Evolutionary conservation across 768 basidiomycete species (phyloP).

Genomic region (Lactifluus echinatus): DNA sequence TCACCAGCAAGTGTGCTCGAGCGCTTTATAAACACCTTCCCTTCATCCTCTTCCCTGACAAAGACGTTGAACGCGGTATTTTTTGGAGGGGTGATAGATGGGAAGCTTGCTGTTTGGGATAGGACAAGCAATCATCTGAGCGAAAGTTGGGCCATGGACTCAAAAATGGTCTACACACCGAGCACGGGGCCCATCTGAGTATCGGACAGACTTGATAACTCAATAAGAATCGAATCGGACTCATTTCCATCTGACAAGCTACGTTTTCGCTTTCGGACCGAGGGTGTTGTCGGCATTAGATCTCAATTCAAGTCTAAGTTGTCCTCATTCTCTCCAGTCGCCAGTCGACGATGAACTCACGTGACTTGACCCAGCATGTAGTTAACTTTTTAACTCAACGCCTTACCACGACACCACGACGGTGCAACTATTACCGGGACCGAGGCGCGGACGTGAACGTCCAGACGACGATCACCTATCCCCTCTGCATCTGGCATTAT

Average conservation of each 20-base stretch:
- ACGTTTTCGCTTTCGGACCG: constrained; percentile 40
- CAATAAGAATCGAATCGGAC: constrained; percentile 30
- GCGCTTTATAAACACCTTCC: constrained; percentile 28
- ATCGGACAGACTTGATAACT: constrained; percentile 29
- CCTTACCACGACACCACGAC: no score
- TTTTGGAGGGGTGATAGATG: constrained; percentile 49
- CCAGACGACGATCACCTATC: no score
- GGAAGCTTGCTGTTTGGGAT: constrained; percentile 52
- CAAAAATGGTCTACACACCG: constrained; percentile 30
- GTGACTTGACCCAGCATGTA: no score
- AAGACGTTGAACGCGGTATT: constrained; percentile 58
- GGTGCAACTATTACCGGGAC: no score
- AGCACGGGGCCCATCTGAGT: constrained; percentile 42
- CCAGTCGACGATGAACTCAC: no score
- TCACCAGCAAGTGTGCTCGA: constrained; percentile 63
- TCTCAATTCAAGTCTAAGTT: neutral
- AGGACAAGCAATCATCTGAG: neutral
- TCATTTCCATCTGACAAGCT: constrained; percentile 27
- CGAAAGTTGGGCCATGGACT: neutral
- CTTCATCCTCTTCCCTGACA: constrained; percentile 28
- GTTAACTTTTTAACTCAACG: no score
- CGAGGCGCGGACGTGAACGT: no score
- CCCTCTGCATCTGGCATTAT: no score
- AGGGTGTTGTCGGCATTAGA: neutral
- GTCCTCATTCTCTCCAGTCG: neutral